phyloP scores from a whole-genome alignment of 108 stramenopile species.

The Craspedostauros australis region DNA sequence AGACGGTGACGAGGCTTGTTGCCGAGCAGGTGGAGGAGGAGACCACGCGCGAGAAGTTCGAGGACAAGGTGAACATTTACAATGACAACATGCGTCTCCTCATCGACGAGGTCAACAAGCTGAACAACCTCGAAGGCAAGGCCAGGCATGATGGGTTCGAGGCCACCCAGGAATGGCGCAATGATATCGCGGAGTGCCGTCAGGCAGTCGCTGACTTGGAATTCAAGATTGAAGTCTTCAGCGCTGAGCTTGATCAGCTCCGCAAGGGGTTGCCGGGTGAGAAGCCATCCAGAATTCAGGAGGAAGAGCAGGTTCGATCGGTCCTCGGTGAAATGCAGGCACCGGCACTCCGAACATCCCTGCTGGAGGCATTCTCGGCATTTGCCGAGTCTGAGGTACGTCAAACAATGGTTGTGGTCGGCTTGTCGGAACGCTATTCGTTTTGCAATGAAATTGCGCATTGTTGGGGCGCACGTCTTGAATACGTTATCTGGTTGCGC shows the following conservation, averaged over 20 bases:
- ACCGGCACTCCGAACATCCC: slow-evolving; percentile 47
- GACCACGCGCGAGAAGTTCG: slow-evolving; percentile 36
- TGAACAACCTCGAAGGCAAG: slow-evolving; percentile 28
- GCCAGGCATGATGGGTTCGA: slow-evolving; percentile 5
- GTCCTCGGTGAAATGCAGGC: slow-evolving; percentile 47
- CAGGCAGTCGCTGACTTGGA: slow-evolving; percentile 70
- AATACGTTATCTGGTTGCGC: too few species aligned
- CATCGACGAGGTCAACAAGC: slow-evolving; percentile 45
- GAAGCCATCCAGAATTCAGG: slow-evolving; percentile 7
- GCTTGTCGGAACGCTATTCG: too few species aligned
- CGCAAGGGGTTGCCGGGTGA: slow-evolving; percentile 31
- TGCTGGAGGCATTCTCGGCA: slow-evolving; percentile 54
- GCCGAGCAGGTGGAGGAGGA: slow-evolving; percentile 44
- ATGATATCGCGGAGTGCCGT: slow-evolving; percentile 36
- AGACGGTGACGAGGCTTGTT: slow-evolving; percentile 64
- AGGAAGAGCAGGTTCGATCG: slow-evolving; percentile 27
- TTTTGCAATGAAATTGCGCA: too few species aligned
- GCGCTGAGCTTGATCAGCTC: slow-evolving; percentile 57
- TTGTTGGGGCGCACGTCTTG: too few species aligned
- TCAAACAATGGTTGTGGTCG: too few species aligned
- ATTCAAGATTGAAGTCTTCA: slow-evolving; percentile 72
- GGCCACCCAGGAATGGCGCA: neutral
- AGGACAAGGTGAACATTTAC: slow-evolving; percentile 57
- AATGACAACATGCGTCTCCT: slow-evolving; percentile 59
- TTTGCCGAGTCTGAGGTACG: slow-evolving; percentile 53